A percentile compares a stretch with the other conserved stretches of the same genome.
These are phyloP conservation scores for Tetrapisispora taiwanensis DNA, from an alignment of 805 yeast species.

Conservation along the genomic window DNA sequence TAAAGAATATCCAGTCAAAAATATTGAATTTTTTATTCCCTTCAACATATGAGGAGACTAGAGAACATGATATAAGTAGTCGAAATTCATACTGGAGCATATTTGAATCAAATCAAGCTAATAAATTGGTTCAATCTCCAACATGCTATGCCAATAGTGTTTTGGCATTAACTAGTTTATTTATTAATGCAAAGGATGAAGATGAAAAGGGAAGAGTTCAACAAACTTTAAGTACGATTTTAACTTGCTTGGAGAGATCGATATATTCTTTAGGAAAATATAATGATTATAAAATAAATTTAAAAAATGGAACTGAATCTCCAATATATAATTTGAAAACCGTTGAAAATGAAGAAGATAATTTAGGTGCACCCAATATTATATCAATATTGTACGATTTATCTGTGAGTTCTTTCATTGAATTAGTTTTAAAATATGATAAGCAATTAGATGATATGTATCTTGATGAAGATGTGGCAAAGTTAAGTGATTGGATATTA, in stretches of 20 bases:
- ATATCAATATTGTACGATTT: constrained; percentile 53
- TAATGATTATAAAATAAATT: constrained; percentile 27
- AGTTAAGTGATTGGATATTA: constrained; percentile 64
- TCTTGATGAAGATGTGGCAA: constrained; percentile 51
- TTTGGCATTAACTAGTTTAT: constrained; percentile 43
- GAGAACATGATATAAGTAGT: constrained; percentile 5
- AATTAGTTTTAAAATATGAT: constrained; percentile 55
- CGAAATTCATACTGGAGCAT: constrained; percentile 19
- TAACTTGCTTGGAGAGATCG: constrained; percentile 51
- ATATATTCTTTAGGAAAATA: constrained; percentile 44
- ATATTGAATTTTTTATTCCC: constrained; percentile 22
- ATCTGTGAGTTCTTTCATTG: constrained; percentile 53
- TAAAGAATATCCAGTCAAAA: constrained; percentile 5
- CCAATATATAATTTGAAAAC: neutral
- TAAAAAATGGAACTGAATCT: neutral
- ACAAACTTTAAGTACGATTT: constrained; percentile 46
- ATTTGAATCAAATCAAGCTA: constrained; percentile 41
- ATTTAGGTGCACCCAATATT: constrained; percentile 24
- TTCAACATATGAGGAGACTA: constrained; percentile 4
- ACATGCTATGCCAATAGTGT: constrained; percentile 58
- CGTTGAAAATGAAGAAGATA: neutral
- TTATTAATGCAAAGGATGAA: constrained; percentile 48
- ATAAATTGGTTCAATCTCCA: constrained; percentile 50
- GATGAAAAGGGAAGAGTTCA: constrained; percentile 48
- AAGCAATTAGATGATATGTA: constrained; percentile 53